These are phyloP conservation scores for Ceraceosorus guamensis DNA, from an alignment of 1,284 basidiomycete species.

Conservation along the genomic window DNA sequence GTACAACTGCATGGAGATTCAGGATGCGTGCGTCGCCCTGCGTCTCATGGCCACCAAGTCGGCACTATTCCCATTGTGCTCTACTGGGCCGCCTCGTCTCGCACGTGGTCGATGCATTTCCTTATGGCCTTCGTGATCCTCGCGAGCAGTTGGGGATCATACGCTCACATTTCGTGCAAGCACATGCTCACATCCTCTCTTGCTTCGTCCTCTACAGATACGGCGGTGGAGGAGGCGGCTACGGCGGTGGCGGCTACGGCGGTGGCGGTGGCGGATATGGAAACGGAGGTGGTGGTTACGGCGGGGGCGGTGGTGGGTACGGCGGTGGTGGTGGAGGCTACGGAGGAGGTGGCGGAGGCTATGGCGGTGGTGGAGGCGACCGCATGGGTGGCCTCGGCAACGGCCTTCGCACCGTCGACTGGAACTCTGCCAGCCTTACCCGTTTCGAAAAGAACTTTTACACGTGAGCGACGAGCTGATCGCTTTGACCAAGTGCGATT, in stretches of 20 bases:
- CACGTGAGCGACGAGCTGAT: constrained; percentile 47
- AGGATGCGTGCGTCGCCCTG: too few relatives aligned
- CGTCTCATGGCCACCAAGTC: too few relatives aligned
- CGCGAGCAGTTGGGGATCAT: too few relatives aligned
- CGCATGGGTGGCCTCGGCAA: constrained; percentile 77
- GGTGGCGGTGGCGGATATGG: constrained; percentile 13
- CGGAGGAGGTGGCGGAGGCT: constrained; percentile 20
- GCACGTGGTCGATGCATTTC: too few relatives aligned
- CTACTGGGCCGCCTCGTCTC: too few relatives aligned
- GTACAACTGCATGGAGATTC: too few relatives aligned
- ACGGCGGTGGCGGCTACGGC: constrained; percentile 2
- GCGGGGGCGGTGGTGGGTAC: constrained; percentile 48
- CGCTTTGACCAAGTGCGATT: neutral
- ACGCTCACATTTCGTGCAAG: too few relatives aligned
- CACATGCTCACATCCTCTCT: too few relatives aligned
- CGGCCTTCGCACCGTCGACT: constrained; percentile 76
- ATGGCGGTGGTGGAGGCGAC: constrained; percentile 56
- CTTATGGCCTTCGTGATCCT: too few relatives aligned
- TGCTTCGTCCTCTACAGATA: too few relatives aligned
- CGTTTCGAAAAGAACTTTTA: constrained; percentile 85
- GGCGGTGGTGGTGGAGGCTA: constrained; percentile 45
- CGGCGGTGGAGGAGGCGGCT: constrained; percentile 6
- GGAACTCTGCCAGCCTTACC: constrained; percentile 64
- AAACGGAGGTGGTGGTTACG: constrained; percentile 18
- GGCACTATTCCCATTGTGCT: too few relatives aligned